Conservation (phyloP, 176 grass and related monocot species). For the Saccharum officinarum region DNA sequence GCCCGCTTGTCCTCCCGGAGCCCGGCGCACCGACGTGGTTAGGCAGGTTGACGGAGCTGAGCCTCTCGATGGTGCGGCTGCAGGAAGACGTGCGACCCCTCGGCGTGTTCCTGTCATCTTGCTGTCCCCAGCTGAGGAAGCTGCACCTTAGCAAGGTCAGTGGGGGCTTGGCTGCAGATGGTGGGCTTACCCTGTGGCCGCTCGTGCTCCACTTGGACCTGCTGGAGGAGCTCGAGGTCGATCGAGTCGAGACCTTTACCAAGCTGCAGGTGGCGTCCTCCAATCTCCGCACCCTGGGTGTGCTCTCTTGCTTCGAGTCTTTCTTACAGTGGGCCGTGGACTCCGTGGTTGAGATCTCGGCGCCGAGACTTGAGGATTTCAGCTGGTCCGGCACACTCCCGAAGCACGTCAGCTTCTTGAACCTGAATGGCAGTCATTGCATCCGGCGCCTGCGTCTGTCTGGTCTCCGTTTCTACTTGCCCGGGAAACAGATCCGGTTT, state of each 20-base stretch:
- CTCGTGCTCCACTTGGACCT: constrained; percentile 15
- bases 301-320: background rate
- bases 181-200: background rate
- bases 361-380: background rate
- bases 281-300: background rate
- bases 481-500: background rate
- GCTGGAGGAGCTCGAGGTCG: constrained; percentile 14
- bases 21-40: too few relatives aligned
- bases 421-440: too few relatives aligned
- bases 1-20: background rate
- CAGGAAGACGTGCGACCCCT: background rate
- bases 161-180: background rate
- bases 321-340: background rate
- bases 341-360: background rate
- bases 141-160: background rate
- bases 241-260: background rate
- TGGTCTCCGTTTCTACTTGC: background rate
- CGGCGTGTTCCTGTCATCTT: too few relatives aligned
- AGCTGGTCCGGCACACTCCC: background rate
- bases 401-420: background rate
- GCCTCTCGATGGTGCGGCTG: background rate
- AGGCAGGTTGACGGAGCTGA: background rate
- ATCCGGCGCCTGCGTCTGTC: background rate
- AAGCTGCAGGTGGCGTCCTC: background rate
- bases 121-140: constrained; percentile 4